Conservation (phyloP, 805 yeast genomes). For the Komagataella populi region DNA sequence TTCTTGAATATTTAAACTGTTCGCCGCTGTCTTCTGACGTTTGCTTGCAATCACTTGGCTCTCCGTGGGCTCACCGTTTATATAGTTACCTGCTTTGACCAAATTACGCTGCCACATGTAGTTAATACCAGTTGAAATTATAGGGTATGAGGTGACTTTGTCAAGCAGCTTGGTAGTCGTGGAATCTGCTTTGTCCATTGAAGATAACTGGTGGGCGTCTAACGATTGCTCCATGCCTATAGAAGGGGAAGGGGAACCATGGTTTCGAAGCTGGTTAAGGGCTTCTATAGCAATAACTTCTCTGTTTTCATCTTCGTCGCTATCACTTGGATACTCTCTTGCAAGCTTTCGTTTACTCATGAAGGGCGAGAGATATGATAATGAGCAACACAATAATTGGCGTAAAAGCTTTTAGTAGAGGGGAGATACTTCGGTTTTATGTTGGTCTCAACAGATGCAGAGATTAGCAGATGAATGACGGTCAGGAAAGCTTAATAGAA, state of each 20-base stretch:
- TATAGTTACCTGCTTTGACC: constrained; percentile 12
- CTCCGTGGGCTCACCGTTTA: constrained; percentile 1
- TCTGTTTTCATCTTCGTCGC: not conserved
- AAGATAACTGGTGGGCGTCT: not conserved
- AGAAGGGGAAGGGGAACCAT: not conserved
- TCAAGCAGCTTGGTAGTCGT: constrained; percentile 14
- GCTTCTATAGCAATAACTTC: not conserved
- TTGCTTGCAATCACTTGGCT: not conserved
- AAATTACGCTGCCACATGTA: constrained; percentile 22
- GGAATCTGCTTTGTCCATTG: not conserved
- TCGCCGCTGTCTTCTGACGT: constrained; percentile 7
- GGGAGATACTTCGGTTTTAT: not conserved
- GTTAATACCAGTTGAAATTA: constrained; percentile 20
- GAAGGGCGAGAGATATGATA: not conserved
- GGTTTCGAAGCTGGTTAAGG: not conserved
- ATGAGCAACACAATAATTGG: not conserved
- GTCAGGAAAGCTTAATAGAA: not conserved
- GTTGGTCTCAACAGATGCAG: not conserved
- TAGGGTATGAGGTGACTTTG: constrained; percentile 21
- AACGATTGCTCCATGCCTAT: not conserved
- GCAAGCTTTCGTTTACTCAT: not conserved
- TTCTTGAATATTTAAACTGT: constrained; percentile 3
- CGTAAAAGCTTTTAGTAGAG: not conserved
- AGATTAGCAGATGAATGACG: not conserved
- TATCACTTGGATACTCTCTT: not conserved